Percentiles rank a stretch among this genome's conserved stretches.
phyloP scores from a whole-genome alignment of 768 basidiomycete genomes.

The Boletus subparvulus region DNA sequence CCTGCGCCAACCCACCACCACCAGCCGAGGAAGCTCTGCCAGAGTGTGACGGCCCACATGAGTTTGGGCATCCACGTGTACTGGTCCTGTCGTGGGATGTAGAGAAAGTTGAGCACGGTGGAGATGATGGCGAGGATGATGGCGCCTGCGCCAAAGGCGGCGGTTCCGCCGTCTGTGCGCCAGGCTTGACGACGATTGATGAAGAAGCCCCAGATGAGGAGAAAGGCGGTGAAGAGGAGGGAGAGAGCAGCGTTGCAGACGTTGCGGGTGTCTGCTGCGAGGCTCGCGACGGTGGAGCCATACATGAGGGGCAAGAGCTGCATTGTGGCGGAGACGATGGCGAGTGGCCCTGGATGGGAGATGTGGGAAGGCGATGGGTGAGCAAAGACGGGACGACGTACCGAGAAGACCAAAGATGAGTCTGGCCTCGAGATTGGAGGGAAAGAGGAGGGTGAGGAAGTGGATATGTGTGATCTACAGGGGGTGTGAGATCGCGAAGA shows the following conservation, averaged over 20 bases:
- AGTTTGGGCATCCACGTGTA: conserved; percentile 90
- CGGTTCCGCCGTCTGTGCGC: conserved; percentile 96
- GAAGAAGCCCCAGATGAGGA: conserved; percentile 90
- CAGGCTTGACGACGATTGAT: conserved; percentile 91
- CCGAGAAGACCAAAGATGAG: conserved; percentile 85
- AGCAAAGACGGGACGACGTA: conserved; percentile 29
- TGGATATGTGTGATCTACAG: conserved; percentile 93
- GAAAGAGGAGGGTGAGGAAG: conserved; percentile 92
- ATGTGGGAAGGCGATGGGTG: background rate
- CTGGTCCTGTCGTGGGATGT: conserved; percentile 79
- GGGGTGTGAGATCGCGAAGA: background rate
- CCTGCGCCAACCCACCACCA: conserved; percentile 99
- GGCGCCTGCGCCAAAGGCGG: conserved; percentile 86
- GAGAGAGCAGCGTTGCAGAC: conserved; percentile 97
- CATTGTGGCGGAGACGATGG: conserved; percentile 79
- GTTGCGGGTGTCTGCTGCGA: conserved; percentile 80
- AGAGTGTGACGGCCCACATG: conserved; percentile 88
- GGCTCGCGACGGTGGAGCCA: conserved; percentile 37
- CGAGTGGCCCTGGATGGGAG: conserved; percentile 66
- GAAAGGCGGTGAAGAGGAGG: conserved; percentile 85
- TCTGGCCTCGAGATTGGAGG: conserved; percentile 82
- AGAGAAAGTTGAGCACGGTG: conserved; percentile 84
- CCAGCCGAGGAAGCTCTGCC: conserved; percentile 97
- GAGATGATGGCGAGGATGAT: conserved; percentile 79
- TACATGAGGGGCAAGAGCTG: conserved; percentile 70